Evolutionary conservation across 2,329 filamentous ascomycete genomes (phyloP), one percentile per base, ranked within the genome.

Genomic region (Camillea tinctor): DNA sequence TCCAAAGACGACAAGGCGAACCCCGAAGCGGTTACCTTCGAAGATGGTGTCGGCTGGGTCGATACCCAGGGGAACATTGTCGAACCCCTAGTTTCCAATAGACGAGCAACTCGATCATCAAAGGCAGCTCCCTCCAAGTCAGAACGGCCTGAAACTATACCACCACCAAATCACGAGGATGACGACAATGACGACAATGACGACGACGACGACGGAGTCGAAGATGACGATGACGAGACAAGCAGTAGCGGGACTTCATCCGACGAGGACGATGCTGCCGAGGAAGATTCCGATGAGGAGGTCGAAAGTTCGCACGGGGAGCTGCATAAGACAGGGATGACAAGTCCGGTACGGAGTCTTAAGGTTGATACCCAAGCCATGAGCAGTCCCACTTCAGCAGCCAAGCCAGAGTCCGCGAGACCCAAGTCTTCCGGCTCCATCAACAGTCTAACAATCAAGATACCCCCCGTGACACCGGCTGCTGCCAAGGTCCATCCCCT

Each of bases 1-100:
- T 79, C 81, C 5, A 80, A 72, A 50, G 75, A 78, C 4, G 73
- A 77, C 1, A 76, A 75, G 1, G 76, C 76, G 1, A 75, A 74
- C 9, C 73, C 74, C 17, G 80, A 81, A 52, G 73, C 79, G n/a
- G 74, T 81, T 2, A 87, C 89, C 58, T 97, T 89, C 72, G 84
- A 95, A 49, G 89, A 97, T 57, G 93, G 90, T 21, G 88, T 90
- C 69, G 94, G 94, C 1, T 98, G 95, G 94, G 84, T 97, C 0
- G 89, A 97, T 68, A 85, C 87, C 62, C 80, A 88, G 17, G 93
- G 93, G 5, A 86, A 88, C 58, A 78, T 97, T 1, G 84, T 96
- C 2, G 91, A 96, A 73, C 75, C 75, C 8, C 79, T 79, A 40
- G 80, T 77, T 63, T 72, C 69, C 30, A 81, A 75, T 56, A 76